Conservation (phyloP, 2,329 filamentous ascomycete genomes). For the Beauveria medogensis region DNA sequence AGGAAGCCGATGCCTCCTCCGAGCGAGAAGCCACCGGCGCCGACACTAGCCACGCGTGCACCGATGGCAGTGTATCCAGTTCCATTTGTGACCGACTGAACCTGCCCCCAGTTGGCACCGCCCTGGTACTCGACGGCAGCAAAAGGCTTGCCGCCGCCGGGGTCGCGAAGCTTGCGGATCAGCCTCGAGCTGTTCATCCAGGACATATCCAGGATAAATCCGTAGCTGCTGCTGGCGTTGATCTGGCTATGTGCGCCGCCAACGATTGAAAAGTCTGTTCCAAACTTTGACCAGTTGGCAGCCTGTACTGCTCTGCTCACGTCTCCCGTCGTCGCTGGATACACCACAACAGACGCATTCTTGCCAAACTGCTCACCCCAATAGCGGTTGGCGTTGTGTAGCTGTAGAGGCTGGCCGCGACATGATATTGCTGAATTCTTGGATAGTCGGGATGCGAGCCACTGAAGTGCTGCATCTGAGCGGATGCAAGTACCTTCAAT, state of each 20-base stretch:
- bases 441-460: slow-evolving; percentile 6
- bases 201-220: slow-evolving; percentile 11
- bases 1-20: slow-evolving; percentile 43
- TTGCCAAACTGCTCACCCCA: slow-evolving; percentile 13
- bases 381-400: slow-evolving; percentile 10
- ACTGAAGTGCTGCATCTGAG: slow-evolving; percentile 3
- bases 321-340: slow-evolving; percentile 8
- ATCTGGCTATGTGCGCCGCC: slow-evolving; percentile 7
- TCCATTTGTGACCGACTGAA: slow-evolving; percentile 11
- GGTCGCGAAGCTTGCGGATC: not conserved
- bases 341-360: slow-evolving; percentile 12
- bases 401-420: slow-evolving; percentile 10
- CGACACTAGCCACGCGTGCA: slow-evolving; percentile 31
- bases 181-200: slow-evolving; percentile 10
- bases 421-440: slow-evolving; percentile 8
- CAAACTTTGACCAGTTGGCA: slow-evolving; percentile 1
- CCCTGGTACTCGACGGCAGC: slow-evolving; percentile 12
- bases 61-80: slow-evolving; percentile 21
- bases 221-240: slow-evolving; percentile 9
- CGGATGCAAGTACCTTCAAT: not conserved
- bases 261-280: slow-evolving; percentile 10
- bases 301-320: slow-evolving; percentile 10
- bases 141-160: not conserved
- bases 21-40: slow-evolving; percentile 36
- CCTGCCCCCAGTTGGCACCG: slow-evolving; percentile 12